Evolutionary conservation across 2,329 filamentous ascomycete genomes (phyloP).

Genomic region (Arthrinium puccinioides): DNA sequence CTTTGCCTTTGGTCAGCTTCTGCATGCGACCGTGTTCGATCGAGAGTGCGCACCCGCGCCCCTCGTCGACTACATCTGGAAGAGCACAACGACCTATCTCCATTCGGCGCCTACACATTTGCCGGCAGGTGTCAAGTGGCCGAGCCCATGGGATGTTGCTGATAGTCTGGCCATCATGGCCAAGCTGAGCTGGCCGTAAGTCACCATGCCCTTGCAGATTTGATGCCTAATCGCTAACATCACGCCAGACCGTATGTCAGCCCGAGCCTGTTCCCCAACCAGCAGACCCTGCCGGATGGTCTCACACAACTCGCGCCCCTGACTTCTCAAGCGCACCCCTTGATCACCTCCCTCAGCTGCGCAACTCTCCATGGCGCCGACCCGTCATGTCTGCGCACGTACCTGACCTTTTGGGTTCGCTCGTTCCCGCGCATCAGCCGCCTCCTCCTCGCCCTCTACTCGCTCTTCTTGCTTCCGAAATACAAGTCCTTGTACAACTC

Average conservation of each 20-base stretch:
- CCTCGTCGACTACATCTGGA: constrained; percentile 50
- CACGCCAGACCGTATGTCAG: constrained; percentile 62
- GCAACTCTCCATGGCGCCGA: constrained; percentile 82
- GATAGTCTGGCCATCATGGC: constrained; percentile 79
- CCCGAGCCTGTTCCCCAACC: constrained; percentile 76
- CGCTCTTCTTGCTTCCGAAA: constrained; percentile 61
- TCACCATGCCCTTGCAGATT: constrained; percentile 18
- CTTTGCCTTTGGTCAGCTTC: constrained; percentile 65
- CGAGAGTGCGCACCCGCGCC: constrained; percentile 50
- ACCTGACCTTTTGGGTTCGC: constrained; percentile 78
- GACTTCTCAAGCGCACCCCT: constrained; percentile 77
- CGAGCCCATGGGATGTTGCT: constrained; percentile 65
- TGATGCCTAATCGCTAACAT: background rate
- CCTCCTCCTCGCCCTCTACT: constrained; percentile 70
- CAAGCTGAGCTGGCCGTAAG: constrained; percentile 74
- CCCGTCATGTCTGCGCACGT: constrained; percentile 81
- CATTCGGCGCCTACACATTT: constrained; percentile 64
- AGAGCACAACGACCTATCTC: constrained; percentile 72
- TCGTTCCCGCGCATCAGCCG: constrained; percentile 74
- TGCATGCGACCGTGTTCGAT: constrained; percentile 72
- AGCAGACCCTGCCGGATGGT: constrained; percentile 56
- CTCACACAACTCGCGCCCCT: constrained; percentile 68
- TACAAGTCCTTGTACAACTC: constrained; percentile 61
- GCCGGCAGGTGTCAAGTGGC: constrained; percentile 64
- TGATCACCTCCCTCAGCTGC: constrained; percentile 79